A percentile compares a stretch with the other conserved stretches of the same genome.
These are phyloP conservation scores for Nothomitra cinnamomea DNA, from an alignment of 2,329 filamentous ascomycete species.

Conservation along the genomic window DNA sequence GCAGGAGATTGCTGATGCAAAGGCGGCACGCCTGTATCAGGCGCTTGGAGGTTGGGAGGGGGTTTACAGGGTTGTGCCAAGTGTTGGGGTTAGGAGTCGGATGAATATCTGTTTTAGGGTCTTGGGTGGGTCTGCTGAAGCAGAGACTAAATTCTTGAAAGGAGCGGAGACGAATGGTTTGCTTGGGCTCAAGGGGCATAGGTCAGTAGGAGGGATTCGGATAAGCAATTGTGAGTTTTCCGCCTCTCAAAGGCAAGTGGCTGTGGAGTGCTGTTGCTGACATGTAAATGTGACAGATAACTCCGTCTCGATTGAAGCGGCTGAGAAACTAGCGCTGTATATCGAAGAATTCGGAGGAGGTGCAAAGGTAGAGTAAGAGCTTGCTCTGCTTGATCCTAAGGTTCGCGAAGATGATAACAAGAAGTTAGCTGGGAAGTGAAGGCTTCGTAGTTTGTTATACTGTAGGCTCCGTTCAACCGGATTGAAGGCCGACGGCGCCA, in stretches of 20 bases:
- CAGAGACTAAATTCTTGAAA: conserved; percentile 67
- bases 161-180: conserved; percentile 51
- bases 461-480: too few species aligned
- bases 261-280: too few species aligned
- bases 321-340: conserved; percentile 49
- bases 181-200: conserved; percentile 74
- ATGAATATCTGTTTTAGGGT: conserved; percentile 96
- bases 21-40: conserved; percentile 60
- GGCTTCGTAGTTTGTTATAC: too few species aligned
- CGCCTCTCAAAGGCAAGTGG: too few species aligned
- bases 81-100: conserved; percentile 57
- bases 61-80: conserved; percentile 63
- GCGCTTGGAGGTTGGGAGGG: conserved; percentile 57
- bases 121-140: conserved; percentile 42
- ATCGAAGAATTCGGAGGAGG: conserved; percentile 35
- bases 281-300: conserved; percentile 42
- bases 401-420: too few species aligned
- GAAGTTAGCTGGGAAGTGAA: too few species aligned
- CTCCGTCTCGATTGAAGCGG: conserved; percentile 51
- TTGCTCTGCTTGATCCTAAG: not conserved
- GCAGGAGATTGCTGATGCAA: conserved; percentile 53
- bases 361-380: not conserved
- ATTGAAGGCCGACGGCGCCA: too few species aligned
- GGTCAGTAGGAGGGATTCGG: conserved; percentile 71
- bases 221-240: conserved; percentile 49